Base-by-base conservation (phyloP, 306 rosid genomes). In the Hylodesmum podocarpum region DNA sequence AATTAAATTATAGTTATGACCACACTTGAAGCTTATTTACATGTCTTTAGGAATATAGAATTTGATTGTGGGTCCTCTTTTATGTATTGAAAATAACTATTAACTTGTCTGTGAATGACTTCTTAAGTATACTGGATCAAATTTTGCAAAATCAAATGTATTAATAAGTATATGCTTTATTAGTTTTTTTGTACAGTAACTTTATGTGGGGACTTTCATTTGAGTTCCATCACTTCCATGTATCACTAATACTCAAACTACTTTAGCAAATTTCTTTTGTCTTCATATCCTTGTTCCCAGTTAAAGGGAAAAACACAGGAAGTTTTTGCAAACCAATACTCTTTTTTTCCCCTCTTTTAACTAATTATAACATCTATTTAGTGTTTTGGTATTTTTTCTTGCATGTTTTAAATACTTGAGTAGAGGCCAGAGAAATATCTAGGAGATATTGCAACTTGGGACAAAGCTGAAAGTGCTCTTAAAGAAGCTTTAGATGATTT, bases 381-480 rank as follows among this genome's bases (percentile, higher is more conserved):
- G 13, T 47, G 31, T 1, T 76, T 59, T 40, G 6, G 33, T 64
- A 61, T 37, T 74, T 66, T 68, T 47, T 65, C 51, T 37, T 74
- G 53, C 55, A 1, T 79, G 58, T 53, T 47, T 74, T 75, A 61
- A 63, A 55, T 63, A 54, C 73, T 63, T 71, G 75, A 75, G 62
- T 51, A 93, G 97, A 90, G 93, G 88, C 98, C 97, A 53, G 97
- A 95, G 82, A 95, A 90, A 41, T 86, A 84, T 80, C 87, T 90
- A 14, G 98, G 97, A 81, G 92, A 95, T 21, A 1, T 85, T 49
- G 83, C 69, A 78, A 87, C 98, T 46, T 95, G 98, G 98, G 96
- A 92, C 8, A 91, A 88, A 75, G 98, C 98, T 78, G 98, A 95
- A 83, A 84, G 80, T 75, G 91, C 96, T 22, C 97, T 95, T 40